These are phyloP conservation scores for Priceomyces melissophilus DNA, from an alignment of 805 yeast species.

Conservation along the genomic window DNA sequence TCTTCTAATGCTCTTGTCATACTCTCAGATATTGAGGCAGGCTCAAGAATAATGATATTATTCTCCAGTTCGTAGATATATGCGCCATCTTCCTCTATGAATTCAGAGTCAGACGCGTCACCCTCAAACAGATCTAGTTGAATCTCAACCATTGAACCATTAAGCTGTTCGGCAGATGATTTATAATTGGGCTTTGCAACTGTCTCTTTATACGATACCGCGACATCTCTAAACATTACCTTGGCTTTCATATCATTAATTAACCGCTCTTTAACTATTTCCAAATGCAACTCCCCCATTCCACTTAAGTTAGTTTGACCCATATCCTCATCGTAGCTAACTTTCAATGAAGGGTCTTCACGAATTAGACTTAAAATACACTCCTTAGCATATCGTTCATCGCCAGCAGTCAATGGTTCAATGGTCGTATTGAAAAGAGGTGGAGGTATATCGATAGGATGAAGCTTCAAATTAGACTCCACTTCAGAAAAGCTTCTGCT, in stretches of 20 bases:
- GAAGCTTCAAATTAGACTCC: conserved; percentile 47
- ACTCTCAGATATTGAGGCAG: conserved; percentile 23
- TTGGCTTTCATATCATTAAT: conserved; percentile 80
- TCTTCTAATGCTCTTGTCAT: conserved; percentile 24
- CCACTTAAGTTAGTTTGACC: conserved; percentile 90
- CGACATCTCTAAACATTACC: conserved; percentile 75
- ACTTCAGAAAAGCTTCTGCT: conserved; percentile 43
- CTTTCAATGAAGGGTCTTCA: conserved; percentile 86
- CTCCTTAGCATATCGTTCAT: conserved; percentile 66
- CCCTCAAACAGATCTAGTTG: conserved; percentile 39
- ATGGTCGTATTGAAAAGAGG: conserved; percentile 86
- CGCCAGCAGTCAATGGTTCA: conserved; percentile 82
- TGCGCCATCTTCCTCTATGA: conserved; percentile 40
- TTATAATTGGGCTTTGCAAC: conserved; percentile 18
- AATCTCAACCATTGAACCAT: conserved; percentile 21
- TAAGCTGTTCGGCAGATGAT: conserved; percentile 16
- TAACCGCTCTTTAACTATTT: conserved; percentile 77
- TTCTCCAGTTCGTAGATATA: conserved; percentile 44
- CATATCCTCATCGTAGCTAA: conserved; percentile 73
- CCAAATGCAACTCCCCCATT: conserved; percentile 96
- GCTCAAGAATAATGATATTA: conserved; percentile 41
- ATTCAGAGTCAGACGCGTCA: conserved; percentile 23
- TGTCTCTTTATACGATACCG: conserved; percentile 87
- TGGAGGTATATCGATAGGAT: conserved; percentile 84
- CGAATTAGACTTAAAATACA: conserved; percentile 64